Base-by-base conservation (phyloP, 768 basidiomycete species). In the Lactifluus rugatus region DNA sequence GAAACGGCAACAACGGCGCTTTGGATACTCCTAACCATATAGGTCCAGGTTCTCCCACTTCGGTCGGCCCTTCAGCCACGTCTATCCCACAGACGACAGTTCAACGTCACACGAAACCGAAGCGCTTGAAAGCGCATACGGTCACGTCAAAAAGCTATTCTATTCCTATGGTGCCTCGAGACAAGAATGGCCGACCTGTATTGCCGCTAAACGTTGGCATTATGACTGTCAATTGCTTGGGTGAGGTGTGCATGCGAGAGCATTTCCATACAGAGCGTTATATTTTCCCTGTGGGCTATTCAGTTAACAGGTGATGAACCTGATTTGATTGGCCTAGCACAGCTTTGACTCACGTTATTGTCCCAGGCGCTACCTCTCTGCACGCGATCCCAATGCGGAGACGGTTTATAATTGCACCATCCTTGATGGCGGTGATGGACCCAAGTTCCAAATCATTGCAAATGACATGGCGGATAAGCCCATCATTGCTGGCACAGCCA, bases 221-320 rank as follows among this genome's bases (percentile, higher is more conserved):
- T 68, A 90, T 92, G 87, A 89, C 86, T 1, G 83, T 93, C 25
- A 76, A 84, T 56, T 81, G 67, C 59, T 74, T 93, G 0, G 90
- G 90, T 2, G 80, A 82, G 52, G 82, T 91, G 7, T 89, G 86
- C 66, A 81, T 84, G 82, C 77, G 86, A 31, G 87, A 90, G 62
- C 86, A 90, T 67, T 92, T 90, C 66, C 87, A 89, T 68, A 90
- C 89, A 0, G 89, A 92, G 68, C 75, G 90, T 52, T 92, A 92
- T 67, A 92, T 93, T 62, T 93, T 89, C 65, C 90, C 90, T 10
- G 85, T 91, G 41, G 88, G 88, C 16, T 92, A 90, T 67, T 87
- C 89, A 66, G 86, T 89, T 5, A 85, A 82, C 4, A 78, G 89
- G 88, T 86, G 42, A 49, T 67, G 41, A 19, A 17, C n/a, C 9